Evolutionary conservation across 2,329 filamentous ascomycete genomes (phyloP), one percentile per base, ranked within the genome.

Genomic region (Nemania bipapillata): DNA sequence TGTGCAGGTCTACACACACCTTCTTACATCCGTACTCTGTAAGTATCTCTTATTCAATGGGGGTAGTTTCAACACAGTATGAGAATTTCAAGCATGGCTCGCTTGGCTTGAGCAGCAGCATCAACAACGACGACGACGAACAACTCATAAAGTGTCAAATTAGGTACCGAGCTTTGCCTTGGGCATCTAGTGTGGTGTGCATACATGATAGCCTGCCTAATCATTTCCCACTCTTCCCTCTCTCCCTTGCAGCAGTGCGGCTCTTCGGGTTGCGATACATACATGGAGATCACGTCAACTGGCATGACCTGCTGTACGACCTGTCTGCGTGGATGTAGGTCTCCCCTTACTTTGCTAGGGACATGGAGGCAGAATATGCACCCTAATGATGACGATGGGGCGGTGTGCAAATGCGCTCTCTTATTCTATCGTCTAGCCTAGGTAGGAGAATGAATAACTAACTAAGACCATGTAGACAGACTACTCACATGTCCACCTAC

Each of bases 271-370:
- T 30, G 37, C 47, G 47, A 55, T 42, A 24, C 22, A 53, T 40
- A 20, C 24, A 24, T 60, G 20, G 40, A 17, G 28, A 50, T 54
- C 65, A 63, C 49, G 49, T 68, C 60, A 68, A 68, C 49, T 17
- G 60, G 55, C 55, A 60, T 59, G 63, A 65, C 26, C 15, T 17
- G 9, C 40, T 20, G 40, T 50, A 24, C 50, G 26, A 32, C 12
- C 50, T 35, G 42, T 28, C 42, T 63, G 4, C 30, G 9, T 32
- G 20, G 17, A 30, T 7, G 32, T 47, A 37, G 15, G 12, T 20
- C 12, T 30, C 9, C 26, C 32, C 42, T 61, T 22, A 28, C 53
- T 28, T 45, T 40, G 37, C 37, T 40, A 9, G 24, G 49, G 15
- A 54, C n/a, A 22, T 47, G 4, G 37, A 47, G 11, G 22, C 40